Percentiles rank a stretch among this genome's conserved stretches.
Conservation (phyloP, 257 asterid genomes). For the Gentiana dahurica region DNA sequence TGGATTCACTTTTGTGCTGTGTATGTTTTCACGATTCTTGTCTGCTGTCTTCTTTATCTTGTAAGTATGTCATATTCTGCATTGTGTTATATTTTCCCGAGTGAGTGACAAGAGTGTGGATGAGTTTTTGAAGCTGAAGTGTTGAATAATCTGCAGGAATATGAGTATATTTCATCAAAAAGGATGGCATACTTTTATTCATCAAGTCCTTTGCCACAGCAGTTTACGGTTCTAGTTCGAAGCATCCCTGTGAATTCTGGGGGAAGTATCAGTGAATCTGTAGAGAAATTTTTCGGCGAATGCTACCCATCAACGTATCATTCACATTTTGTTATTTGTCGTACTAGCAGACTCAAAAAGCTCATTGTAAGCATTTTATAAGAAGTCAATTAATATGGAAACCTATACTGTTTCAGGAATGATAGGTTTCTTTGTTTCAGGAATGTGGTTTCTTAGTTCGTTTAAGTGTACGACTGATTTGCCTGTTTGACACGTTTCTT, state of each 20-base stretch:
- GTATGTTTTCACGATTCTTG: conserved; percentile 78
- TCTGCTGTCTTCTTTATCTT: conserved; percentile 88
- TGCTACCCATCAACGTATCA: conserved; percentile 78
- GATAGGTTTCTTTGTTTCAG: conserved; percentile 3
- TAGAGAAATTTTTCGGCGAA: conserved; percentile 72
- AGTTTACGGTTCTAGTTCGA: conserved; percentile 85
- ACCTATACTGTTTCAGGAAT: conserved; percentile 6
- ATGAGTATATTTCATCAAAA: conserved; percentile 58
- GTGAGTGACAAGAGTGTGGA: conserved; percentile 4
- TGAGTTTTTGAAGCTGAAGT: conserved; percentile 9
- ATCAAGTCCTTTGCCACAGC: conserved; percentile 63
- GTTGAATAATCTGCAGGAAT: conserved; percentile 58
- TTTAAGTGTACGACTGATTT: too few relatives aligned
- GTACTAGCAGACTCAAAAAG: conserved; percentile 60
- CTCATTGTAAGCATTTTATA: conserved; percentile 56
- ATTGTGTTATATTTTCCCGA: conserved; percentile 7
- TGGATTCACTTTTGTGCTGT: conserved; percentile 95
- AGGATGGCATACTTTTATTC: conserved; percentile 62
- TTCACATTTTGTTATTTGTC: conserved; percentile 74
- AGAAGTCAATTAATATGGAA: conserved; percentile 9
- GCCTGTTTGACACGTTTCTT: too few relatives aligned
- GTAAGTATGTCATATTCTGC: conserved; percentile 44
- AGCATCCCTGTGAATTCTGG: conserved; percentile 70
- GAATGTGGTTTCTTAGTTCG: too few relatives aligned
- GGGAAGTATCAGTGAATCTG: conserved; percentile 53